Evolutionary conservation across 108 stramenopile genomes (phyloP).

Genomic region (Schizochytrium sp.): DNA sequence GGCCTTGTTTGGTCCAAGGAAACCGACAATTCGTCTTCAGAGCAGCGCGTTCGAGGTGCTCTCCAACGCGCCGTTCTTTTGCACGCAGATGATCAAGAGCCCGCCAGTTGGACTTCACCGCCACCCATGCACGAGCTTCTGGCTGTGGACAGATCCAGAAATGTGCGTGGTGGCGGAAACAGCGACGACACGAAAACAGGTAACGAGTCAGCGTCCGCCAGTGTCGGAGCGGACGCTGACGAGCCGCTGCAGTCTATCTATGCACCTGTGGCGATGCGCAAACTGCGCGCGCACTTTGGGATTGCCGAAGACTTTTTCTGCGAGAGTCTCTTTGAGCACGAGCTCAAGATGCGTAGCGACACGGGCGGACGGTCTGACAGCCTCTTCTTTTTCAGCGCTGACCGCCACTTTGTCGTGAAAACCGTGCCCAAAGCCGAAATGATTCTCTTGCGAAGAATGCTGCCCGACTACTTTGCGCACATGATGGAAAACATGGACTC

Average conservation of each 20-base stretch:
- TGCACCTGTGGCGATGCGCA: not conserved
- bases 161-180: not conserved
- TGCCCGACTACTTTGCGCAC: not conserved
- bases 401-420: not conserved
- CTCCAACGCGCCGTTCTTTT: not conserved
- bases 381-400: not conserved
- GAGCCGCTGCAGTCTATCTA: not conserved
- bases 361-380: not conserved
- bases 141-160: not conserved
- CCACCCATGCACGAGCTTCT: not conserved
- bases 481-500: not conserved
- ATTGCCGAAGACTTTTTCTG: not conserved
- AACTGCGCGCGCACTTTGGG: not conserved
- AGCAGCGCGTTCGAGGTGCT: not conserved
- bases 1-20: not conserved
- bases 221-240: not conserved
- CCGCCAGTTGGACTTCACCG: not conserved
- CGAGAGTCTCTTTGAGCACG: slow-evolving; percentile 9
- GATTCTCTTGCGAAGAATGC: not conserved
- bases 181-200: too few relatives aligned
- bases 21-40: not conserved
- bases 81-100: not conserved
- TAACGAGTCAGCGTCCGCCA: not conserved
- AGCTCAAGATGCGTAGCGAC: not conserved
- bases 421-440: not conserved